phyloP scores from a whole-genome alignment of 2,329 filamentous ascomycete species.

The Microthyrium microscopicum region DNA sequence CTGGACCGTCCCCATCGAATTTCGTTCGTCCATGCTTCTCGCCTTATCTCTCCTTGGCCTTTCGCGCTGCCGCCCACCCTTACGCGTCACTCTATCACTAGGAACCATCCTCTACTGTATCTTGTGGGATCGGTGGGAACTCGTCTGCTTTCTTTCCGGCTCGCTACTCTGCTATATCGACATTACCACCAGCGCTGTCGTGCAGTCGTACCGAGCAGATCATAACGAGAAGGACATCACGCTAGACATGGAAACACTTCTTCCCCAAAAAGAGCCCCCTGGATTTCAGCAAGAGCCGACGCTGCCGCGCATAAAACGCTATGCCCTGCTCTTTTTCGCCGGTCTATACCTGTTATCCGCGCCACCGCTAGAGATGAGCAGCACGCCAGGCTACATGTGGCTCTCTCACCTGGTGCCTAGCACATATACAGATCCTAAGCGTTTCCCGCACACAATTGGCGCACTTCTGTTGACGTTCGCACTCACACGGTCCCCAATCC shows the following conservation, averaged over 20 bases:
- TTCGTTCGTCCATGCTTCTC: slow-evolving; percentile 39
- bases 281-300: neutral
- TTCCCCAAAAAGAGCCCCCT: neutral
- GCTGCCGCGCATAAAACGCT: neutral
- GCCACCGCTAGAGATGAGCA: slow-evolving; percentile 23
- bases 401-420: slow-evolving; percentile 5
- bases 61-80: slow-evolving; percentile 1
- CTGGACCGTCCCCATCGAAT: slow-evolving; percentile 48
- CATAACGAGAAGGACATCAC: neutral
- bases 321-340: slow-evolving; percentile 18
- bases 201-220: too few relatives aligned
- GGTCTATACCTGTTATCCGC: slow-evolving; percentile 27
- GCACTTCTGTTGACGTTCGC: slow-evolving; percentile 3
- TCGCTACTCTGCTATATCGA: slow-evolving; percentile 4
- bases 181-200: neutral
- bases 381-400: slow-evolving; percentile 22
- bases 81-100: neutral
- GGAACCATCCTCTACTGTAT: slow-evolving; percentile 4
- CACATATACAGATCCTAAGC: slow-evolving; percentile 6
- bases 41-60: slow-evolving; percentile 37
- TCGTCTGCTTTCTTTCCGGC: slow-evolving; percentile 7
- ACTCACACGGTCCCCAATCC: slow-evolving; percentile 15
- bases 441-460: slow-evolving; percentile 4
- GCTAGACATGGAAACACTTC: neutral
- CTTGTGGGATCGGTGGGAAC: slow-evolving; percentile 8